These are phyloP conservation scores for Phytophthora idaei DNA, from an alignment of 352 stramenopile genomes.

Conservation along the genomic window DNA sequence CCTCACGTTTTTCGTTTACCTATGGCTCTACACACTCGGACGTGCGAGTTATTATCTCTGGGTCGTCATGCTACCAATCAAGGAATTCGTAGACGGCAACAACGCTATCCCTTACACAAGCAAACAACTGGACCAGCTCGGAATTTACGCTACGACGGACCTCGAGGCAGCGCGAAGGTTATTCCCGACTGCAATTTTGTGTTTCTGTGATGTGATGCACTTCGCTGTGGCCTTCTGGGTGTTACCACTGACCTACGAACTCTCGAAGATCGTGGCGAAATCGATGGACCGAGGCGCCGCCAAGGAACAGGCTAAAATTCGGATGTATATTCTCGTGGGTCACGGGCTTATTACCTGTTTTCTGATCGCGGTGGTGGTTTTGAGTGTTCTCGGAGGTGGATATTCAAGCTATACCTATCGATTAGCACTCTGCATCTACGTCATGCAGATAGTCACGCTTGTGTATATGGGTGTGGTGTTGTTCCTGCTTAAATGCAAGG, in stretches of 20 bases:
- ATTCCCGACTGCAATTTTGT: conserved; percentile 43
- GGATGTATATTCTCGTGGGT: conserved; percentile 39
- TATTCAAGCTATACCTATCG: conserved; percentile 50
- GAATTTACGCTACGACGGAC: conserved; percentile 49
- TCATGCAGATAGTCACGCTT: conserved; percentile 51
- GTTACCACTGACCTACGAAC: conserved; percentile 60
- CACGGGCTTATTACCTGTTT: conserved; percentile 41
- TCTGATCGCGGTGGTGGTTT: conserved; percentile 27
- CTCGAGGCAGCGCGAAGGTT: conserved; percentile 31
- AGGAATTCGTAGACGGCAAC: conserved; percentile 44
- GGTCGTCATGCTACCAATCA: conserved; percentile 40
- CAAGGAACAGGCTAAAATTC: conserved; percentile 51
- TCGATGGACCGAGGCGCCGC: conserved; percentile 64
- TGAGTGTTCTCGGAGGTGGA: conserved; percentile 33
- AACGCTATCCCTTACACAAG: conserved; percentile 34
- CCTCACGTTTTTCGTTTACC: conserved; percentile 56
- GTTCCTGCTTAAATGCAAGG: conserved; percentile 46
- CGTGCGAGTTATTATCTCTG: conserved; percentile 50
- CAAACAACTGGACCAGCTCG: conserved; percentile 54
- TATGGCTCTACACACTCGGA: conserved; percentile 45
- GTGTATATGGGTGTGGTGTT: conserved; percentile 51
- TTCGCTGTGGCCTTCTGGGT: conserved; percentile 56
- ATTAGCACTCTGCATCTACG: conserved; percentile 48
- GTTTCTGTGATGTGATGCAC: conserved; percentile 55
- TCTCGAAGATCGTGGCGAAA: conserved; percentile 59